These are phyloP conservation scores for Populus pruinosa DNA, from an alignment of 345 rosid genomes.

Conservation along the genomic window DNA sequence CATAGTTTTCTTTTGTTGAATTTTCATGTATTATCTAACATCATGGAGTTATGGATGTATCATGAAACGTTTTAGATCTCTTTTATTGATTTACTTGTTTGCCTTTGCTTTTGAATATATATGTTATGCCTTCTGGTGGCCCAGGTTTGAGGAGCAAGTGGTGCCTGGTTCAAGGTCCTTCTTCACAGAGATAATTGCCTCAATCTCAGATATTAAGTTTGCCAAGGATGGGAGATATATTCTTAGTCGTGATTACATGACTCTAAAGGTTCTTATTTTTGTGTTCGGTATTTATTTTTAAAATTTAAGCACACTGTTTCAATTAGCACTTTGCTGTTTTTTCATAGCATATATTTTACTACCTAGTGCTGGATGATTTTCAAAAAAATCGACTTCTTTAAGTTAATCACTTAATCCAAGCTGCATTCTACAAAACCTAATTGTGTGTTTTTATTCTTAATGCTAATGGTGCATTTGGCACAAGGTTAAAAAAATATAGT, in stretches of 20 bases:
- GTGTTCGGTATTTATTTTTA: not conserved
- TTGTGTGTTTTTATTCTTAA: not conserved
- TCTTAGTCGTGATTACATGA: slow-evolving; percentile 95
- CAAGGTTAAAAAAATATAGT: not conserved
- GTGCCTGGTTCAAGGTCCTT: slow-evolving; percentile 73
- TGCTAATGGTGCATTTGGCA: not conserved
- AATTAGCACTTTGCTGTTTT: not conserved
- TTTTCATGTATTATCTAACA: not conserved
- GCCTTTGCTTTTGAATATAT: not conserved
- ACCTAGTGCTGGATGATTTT: not conserved
- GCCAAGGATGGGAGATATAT: slow-evolving; percentile 74
- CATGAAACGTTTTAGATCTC: not conserved
- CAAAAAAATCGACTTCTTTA: not conserved
- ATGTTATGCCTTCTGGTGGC: not conserved
- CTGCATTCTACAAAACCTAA: not conserved
- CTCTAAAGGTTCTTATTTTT: slow-evolving; percentile 60
- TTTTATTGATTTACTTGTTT: not conserved
- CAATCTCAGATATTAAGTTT: slow-evolving; percentile 86
- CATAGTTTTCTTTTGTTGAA: not conserved
- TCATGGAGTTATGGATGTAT: not conserved
- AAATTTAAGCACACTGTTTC: not conserved
- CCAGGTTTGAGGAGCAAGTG: slow-evolving; percentile 87
- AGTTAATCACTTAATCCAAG: not conserved
- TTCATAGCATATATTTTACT: not conserved
- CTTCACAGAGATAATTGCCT: slow-evolving; percentile 94